phyloP scores from a whole-genome alignment of 2,329 filamentous ascomycete genomes.

The Aspergillus udagawae region DNA sequence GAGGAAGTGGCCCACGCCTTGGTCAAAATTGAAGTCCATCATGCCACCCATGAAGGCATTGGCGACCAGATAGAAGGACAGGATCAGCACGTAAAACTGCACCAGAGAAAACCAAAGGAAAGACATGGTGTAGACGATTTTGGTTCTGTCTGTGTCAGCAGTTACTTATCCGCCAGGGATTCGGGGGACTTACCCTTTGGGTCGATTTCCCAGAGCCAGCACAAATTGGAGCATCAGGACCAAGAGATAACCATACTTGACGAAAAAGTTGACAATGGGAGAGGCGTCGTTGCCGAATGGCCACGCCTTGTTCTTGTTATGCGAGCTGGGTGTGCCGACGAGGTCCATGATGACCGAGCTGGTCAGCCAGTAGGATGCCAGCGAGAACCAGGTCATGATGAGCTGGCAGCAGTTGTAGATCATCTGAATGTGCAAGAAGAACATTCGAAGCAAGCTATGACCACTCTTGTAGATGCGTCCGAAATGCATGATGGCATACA shows the following conservation, averaged over 20 bases:
- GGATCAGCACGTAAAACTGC: conserved; percentile 82
- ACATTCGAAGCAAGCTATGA: conserved; percentile 96
- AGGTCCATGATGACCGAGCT: conserved; percentile 97
- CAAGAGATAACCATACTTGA: conserved; percentile 88
- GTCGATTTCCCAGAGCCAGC: conserved; percentile 89
- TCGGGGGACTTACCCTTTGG: conserved; percentile 64
- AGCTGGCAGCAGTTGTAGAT: conserved; percentile 90
- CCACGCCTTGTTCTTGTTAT: conserved; percentile 63
- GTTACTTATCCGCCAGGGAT: not conserved
- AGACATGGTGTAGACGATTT: conserved; percentile 85
- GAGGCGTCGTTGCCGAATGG: conserved; percentile 86
- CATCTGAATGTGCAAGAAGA: conserved; percentile 96
- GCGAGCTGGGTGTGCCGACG: conserved; percentile 66
- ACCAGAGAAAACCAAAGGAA: conserved; percentile 83
- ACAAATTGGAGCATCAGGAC: conserved; percentile 96
- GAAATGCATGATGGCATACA: conserved; percentile 98
- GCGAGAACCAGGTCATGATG: conserved; percentile 83
- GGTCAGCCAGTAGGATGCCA: conserved; percentile 93
- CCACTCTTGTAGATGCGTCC: conserved; percentile 97
- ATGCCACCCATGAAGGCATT: conserved; percentile 66
- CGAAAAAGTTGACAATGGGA: conserved; percentile 82
- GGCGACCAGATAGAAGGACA: conserved; percentile 83
- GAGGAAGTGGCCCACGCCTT: conserved; percentile 64
- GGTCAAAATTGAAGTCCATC: conserved; percentile 61
- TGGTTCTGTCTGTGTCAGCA: conserved; percentile 40